Conservation (phyloP, 768 basidiomycete genomes). For the Mycena capillaripes region DNA sequence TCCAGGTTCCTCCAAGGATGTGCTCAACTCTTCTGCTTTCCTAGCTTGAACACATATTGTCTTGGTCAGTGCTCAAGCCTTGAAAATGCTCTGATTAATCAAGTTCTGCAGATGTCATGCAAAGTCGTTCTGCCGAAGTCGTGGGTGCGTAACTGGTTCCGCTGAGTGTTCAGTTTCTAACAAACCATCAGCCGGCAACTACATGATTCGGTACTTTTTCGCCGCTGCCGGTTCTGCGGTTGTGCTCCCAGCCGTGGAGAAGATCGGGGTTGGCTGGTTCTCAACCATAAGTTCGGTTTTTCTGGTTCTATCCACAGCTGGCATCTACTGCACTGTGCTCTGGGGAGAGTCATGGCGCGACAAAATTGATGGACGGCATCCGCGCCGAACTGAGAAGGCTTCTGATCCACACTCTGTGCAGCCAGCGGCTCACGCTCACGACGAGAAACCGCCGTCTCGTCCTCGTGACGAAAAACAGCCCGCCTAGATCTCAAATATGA, state of each 20-base stretch:
- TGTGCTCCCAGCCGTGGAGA: conserved; percentile 32
- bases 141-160: conserved; percentile 11
- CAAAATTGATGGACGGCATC: conserved; percentile 16
- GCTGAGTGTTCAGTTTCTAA: background rate
- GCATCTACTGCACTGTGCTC: conserved; percentile 24
- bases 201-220: conserved; percentile 34
- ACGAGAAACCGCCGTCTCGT: no score
- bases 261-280: conserved; percentile 37
- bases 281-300: conserved; percentile 33
- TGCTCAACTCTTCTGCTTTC: conserved; percentile 36
- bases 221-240: conserved; percentile 34
- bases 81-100: background rate
- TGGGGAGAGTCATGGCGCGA: conserved; percentile 36
- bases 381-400: background rate
- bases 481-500: background rate
- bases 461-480: no score
- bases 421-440: background rate
- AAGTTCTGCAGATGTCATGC: conserved; percentile 32
- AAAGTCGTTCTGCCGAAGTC: conserved; percentile 35
- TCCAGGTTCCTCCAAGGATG: conserved; percentile 33
- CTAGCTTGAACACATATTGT: conserved; percentile 36
- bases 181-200: conserved; percentile 26
- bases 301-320: conserved; percentile 14
- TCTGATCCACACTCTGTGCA: background rate
- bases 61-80: conserved; percentile 20